Base-by-base conservation (phyloP, 1,284 basidiomycete species). In the Ustilago cynodontis region DNA sequence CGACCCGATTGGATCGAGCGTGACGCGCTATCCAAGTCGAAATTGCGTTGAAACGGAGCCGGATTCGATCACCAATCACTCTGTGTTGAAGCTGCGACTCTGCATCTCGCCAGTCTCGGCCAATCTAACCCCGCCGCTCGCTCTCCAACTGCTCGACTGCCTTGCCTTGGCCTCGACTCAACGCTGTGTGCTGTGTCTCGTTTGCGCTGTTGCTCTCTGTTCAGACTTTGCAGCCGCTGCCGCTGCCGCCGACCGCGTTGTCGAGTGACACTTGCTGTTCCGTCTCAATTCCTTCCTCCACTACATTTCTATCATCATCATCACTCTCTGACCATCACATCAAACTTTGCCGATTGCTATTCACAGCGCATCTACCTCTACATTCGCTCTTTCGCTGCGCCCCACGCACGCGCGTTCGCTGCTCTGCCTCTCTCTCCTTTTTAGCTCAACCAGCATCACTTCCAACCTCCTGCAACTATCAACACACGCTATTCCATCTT, bases 51-150 rank as follows among this genome's bases (percentile, higher is more conserved):
- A 33, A 28, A 59, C 70, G 71, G 71, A 68, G n/a, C 65, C 65
- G 65, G 65, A 16, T 47, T 73, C 71, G 71, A 73, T 73, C 71
- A 73, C 71, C 65, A 68, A 45, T 5, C n/a, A 4, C 39, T 20
- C 9, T 10, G 2, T 47, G 45, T 41, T 33, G 31, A 28, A 31
- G 43, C 41, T 43, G 41, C 41, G 41, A 43, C 41, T 43, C 18
- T 35, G 57, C 64, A 61, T 50, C 43, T 45, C 18, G 22, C 24
- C 51, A 51, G 61, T 51, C 58, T 24, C 41, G 3, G 35, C 35
- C 43, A 26, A 49, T 26, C 47, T 16, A 28, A 49, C 22, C 6
- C 8, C 26, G 24, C 47, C 43, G 47, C 47, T 49, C 47, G 24
- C 47, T 43, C 41, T 43, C 22, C 11, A 4, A 9, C 4, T 47